Percentiles rank a stretch among this genome's conserved stretches.
These are phyloP conservation scores for Salix exigua DNA, from an alignment of 345 rosid species.

Conservation along the genomic window DNA sequence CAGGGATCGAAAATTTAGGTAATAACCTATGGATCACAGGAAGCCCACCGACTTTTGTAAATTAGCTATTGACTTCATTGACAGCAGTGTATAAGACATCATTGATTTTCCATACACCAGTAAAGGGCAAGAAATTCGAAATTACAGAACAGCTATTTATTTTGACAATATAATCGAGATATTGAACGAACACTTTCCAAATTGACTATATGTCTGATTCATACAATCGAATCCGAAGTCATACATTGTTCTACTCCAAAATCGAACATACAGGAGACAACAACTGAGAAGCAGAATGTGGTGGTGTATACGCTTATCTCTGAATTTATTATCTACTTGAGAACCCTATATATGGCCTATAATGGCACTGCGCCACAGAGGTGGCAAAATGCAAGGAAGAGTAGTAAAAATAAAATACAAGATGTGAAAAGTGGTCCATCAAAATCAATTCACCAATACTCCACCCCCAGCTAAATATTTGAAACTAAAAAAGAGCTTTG, in stretches of 20 bases:
- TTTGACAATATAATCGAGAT: no score
- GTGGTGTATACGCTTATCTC: conserved; percentile 14
- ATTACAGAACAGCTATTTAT: neutral
- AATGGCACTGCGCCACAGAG: conserved; percentile 9
- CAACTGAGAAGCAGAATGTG: conserved; percentile 8
- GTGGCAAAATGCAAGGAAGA: conserved; percentile 12
- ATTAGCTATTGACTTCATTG: neutral
- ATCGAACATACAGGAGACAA: neutral
- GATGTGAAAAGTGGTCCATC: conserved; percentile 13
- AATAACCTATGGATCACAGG: neutral
- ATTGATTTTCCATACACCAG: neutral
- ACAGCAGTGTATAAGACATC: neutral
- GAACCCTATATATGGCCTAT: conserved; percentile 1
- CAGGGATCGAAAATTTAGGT: neutral
- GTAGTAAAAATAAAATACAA: neutral
- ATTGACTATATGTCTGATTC: no score
- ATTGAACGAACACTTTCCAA: no score
- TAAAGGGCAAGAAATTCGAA: neutral
- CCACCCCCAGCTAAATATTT: conserved; percentile 19
- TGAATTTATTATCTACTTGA: conserved; percentile 21
- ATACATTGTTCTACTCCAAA: no score
- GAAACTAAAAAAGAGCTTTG: conserved; percentile 13
- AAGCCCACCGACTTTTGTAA: neutral
- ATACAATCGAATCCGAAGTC: no score
- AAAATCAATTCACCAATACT: conserved; percentile 16